phyloP scores from a whole-genome alignment of 352 stramenopile species.

The Globisporangium rhizosaccharum region DNA sequence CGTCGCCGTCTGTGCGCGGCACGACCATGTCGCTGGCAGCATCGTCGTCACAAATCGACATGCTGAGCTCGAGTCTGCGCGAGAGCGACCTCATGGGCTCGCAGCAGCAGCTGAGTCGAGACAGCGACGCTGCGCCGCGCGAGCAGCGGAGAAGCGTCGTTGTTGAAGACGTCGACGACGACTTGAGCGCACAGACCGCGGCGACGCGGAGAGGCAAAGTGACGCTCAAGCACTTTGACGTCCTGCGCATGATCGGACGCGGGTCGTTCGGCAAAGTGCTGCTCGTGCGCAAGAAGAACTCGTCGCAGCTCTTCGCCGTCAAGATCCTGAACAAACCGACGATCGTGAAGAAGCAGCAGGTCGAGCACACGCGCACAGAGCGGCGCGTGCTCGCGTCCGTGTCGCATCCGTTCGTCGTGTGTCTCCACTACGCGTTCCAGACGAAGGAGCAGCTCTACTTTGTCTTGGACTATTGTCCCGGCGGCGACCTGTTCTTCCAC shows the following conservation, averaged over 20 bases:
- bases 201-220: slow-evolving; percentile 35
- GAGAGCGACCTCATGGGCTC: slow-evolving; percentile 35
- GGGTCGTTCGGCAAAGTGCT: slow-evolving; percentile 92
- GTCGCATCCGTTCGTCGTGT: slow-evolving; percentile 84
- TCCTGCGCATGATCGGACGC: slow-evolving; percentile 89
- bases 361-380: slow-evolving; percentile 81
- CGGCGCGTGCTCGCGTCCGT: slow-evolving; percentile 77
- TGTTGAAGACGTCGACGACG: slow-evolving; percentile 65
- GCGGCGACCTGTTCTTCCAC: slow-evolving; percentile 82
- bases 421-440: slow-evolving; percentile 87
- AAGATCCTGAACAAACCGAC: slow-evolving; percentile 81
- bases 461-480: slow-evolving; percentile 83
- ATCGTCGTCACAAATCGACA: slow-evolving; percentile 28
- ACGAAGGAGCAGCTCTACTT: slow-evolving; percentile 81
- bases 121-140: slow-evolving; percentile 12
- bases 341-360: slow-evolving; percentile 80
- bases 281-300: slow-evolving; percentile 76
- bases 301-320: slow-evolving; percentile 70
- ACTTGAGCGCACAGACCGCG: slow-evolving; percentile 23
- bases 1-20: slow-evolving; percentile 9
- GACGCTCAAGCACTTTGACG: slow-evolving; percentile 84
- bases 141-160: slow-evolving; percentile 57
- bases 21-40: slow-evolving; percentile 10
- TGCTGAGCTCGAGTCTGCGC: slow-evolving; percentile 39
- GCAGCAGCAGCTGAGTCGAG: slow-evolving; percentile 14